Percentiles rank a stretch among this genome's conserved stretches.
phyloP scores from a whole-genome alignment of 768 basidiomycete species.

The Austroboletus festivus region DNA sequence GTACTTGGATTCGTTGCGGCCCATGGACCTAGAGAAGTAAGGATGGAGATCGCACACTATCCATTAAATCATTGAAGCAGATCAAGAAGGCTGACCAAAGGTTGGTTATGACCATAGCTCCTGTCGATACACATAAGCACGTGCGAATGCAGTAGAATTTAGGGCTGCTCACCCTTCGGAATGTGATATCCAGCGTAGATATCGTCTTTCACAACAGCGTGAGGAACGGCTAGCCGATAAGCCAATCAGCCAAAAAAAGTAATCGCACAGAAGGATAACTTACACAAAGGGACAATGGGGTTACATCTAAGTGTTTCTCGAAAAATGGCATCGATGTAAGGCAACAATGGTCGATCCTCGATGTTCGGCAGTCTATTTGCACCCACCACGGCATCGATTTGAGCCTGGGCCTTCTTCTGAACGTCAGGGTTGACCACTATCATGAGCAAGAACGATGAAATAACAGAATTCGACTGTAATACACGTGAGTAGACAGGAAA shows the following conservation, averaged over 20 bases:
- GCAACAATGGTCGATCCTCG: slow-evolving; percentile 17
- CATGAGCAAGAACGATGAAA: slow-evolving; percentile 17
- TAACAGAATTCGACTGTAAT: slow-evolving; percentile 25
- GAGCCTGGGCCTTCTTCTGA: slow-evolving; percentile 21
- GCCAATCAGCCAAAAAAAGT: neutral
- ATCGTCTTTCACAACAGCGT: slow-evolving; percentile 38
- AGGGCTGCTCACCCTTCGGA: slow-evolving; percentile 34
- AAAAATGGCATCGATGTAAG: slow-evolving; percentile 20
- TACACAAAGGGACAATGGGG: slow-evolving; percentile 15
- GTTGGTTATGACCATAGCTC: slow-evolving; percentile 16
- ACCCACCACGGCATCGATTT: slow-evolving; percentile 20
- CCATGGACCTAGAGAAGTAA: slow-evolving; percentile 19
- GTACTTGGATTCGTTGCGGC: slow-evolving; percentile 31
- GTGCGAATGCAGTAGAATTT: neutral
- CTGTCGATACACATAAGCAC: slow-evolving; percentile 4
- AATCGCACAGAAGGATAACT: neutral
- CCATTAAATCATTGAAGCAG: neutral
- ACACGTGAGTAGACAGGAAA: neutral
- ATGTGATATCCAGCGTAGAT: slow-evolving; percentile 48
- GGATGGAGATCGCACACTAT: neutral
- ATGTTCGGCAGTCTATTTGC: slow-evolving; percentile 10
- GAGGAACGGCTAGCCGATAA: slow-evolving; percentile 24
- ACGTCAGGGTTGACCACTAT: slow-evolving; percentile 14
- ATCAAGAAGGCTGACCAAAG: slow-evolving; percentile 12
- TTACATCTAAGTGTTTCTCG: slow-evolving; percentile 19